phyloP scores from a whole-genome alignment of 2,329 filamentous ascomycete genomes.

The Colletotrichum coccodes region DNA sequence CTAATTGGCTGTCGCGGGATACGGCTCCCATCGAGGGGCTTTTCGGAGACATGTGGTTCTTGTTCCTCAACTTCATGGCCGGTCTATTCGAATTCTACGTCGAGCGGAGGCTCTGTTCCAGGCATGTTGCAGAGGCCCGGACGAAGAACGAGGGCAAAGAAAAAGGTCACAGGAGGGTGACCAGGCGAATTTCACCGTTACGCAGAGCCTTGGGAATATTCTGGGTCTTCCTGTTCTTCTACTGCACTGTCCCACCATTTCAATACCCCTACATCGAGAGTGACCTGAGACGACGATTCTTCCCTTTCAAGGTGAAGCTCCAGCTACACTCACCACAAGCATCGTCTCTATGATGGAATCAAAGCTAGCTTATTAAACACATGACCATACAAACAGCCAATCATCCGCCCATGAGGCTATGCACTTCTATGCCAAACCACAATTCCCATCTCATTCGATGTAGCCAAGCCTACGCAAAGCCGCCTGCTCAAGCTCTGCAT shows the following conservation, averaged over 20 bases:
- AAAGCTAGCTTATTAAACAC: not conserved
- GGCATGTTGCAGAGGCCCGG: not conserved
- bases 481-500: not conserved
- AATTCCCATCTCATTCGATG: not conserved
- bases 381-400: not conserved
- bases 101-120: not conserved
- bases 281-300: not conserved
- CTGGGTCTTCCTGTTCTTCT: slow-evolving; percentile 7
- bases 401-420: no score
- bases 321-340: not conserved
- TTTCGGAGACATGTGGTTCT: slow-evolving; percentile 9
- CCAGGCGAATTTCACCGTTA: not conserved
- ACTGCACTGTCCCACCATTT: not conserved
- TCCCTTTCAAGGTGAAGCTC: not conserved
- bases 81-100: not conserved
- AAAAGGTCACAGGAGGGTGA: not conserved
- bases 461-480: not conserved
- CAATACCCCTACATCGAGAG: not conserved
- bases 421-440: no score
- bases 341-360: not conserved
- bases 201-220: not conserved
- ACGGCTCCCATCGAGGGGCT: not conserved
- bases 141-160: not conserved
- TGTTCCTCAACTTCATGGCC: slow-evolving; percentile 18
- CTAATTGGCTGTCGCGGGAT: not conserved